Conservation (phyloP, 2,329 filamentous ascomycete species). For the Colletotrichum destructivum region DNA sequence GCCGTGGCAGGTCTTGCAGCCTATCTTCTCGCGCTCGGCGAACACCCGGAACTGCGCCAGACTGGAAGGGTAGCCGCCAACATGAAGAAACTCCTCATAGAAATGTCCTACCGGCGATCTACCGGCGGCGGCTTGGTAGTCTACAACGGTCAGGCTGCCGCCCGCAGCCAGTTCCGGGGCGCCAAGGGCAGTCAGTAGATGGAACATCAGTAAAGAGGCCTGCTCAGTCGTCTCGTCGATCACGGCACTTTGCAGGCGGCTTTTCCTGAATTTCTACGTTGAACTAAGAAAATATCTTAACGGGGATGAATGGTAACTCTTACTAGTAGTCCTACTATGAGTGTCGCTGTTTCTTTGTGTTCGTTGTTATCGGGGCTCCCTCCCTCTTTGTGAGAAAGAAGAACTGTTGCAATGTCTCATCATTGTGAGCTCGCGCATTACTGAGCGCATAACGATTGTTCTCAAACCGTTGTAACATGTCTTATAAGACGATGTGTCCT, state of each 20-base stretch:
- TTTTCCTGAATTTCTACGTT: no score
- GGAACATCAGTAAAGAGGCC: not conserved
- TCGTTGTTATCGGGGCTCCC: no score
- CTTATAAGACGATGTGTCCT: no score
- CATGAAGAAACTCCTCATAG: conserved; percentile 14
- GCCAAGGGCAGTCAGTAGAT: conserved; percentile 11
- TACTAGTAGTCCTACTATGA: no score
- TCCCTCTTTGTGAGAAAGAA: no score
- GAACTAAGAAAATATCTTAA: no score
- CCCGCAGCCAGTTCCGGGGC: not conserved
- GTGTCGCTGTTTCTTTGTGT: no score
- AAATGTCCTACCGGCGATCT: not conserved
- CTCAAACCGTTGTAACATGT: no score
- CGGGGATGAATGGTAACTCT: no score
- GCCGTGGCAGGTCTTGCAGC: conserved; percentile 14
- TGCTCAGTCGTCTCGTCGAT: conserved; percentile 16
- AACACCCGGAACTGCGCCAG: conserved; percentile 4
- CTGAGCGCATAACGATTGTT: no score
- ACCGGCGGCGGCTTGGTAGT: conserved; percentile 1
- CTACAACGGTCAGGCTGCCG: conserved; percentile 5
- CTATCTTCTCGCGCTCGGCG: not conserved
- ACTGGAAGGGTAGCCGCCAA: conserved; percentile 10
- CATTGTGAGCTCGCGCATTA: no score
- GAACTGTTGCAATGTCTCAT: no score
- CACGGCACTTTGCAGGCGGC: not conserved